Conservation (phyloP, 176 grass and related monocot species). For the Bromus sterilis region DNA sequence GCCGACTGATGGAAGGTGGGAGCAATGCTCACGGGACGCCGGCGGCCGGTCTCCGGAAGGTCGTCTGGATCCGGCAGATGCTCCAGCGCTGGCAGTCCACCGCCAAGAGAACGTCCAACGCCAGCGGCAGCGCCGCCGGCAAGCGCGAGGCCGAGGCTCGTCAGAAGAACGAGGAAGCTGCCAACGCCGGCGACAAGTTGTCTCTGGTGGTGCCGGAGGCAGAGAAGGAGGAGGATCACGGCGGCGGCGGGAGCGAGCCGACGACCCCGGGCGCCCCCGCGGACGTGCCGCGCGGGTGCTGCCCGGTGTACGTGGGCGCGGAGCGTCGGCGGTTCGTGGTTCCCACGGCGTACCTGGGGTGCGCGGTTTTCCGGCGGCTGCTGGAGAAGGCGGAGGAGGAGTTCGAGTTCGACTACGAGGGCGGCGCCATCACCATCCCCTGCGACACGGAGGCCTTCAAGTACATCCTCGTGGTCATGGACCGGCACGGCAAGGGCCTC, state of each 20-base stretch:
- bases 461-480: conserved; percentile 67
- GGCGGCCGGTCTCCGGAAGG: conserved; percentile 10
- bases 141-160: background rate
- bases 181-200: background rate
- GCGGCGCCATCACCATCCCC: conserved; percentile 51
- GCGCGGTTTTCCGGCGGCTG: conserved; percentile 53
- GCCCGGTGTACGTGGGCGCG: conserved; percentile 31
- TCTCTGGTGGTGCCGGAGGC: background rate
- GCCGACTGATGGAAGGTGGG: conserved; percentile 3
- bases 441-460: conserved; percentile 61
- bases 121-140: background rate
- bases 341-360: conserved; percentile 44
- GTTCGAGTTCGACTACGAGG: conserved; percentile 43
- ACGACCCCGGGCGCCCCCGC: background rate
- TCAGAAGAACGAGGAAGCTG: background rate
- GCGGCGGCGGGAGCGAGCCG: background rate
- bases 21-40: background rate
- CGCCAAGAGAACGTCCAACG: background rate
- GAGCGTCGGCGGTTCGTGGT: conserved; percentile 65
- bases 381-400: conserved; percentile 59
- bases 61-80: conserved; percentile 39
- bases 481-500: conserved; percentile 13
- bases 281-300: conserved; percentile 44
- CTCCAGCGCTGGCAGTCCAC: conserved; percentile 39
- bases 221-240: background rate